These are phyloP conservation scores for Knoxdaviesia proteae DNA, from an alignment of 2,329 filamentous ascomycete species.

Conservation along the genomic window DNA sequence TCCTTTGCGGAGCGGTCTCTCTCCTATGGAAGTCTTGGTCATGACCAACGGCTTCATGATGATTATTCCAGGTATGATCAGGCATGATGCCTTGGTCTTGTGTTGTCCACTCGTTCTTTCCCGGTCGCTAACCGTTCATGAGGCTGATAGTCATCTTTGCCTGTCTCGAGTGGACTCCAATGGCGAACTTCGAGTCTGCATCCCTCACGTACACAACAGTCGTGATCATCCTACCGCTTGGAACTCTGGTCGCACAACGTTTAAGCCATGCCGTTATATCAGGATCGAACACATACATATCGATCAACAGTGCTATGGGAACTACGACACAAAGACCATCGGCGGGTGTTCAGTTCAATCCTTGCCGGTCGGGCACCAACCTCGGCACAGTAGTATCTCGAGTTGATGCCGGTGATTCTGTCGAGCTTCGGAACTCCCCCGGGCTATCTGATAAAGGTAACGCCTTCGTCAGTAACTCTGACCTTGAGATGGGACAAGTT, in stretches of 20 bases:
- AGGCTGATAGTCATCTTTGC: constrained; percentile 24
- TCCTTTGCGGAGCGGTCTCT: constrained; percentile 18
- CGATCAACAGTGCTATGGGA: no score
- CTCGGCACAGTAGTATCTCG: no score
- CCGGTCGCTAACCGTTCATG: not conserved
- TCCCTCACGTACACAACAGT: constrained; percentile 29
- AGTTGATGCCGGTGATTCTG: no score
- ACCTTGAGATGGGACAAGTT: no score
- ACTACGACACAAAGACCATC: no score
- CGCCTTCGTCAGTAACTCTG: no score
- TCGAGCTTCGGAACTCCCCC: no score
- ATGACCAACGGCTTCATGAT: constrained; percentile 35
- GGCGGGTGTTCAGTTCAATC: no score
- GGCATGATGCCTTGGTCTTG: not conserved
- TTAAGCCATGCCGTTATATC: no score
- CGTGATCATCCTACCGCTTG: constrained; percentile 28
- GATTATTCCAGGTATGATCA: constrained; percentile 27
- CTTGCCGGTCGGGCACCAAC: no score
- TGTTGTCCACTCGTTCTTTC: not conserved
- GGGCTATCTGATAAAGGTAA: no score
- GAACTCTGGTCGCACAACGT: constrained; percentile 29
- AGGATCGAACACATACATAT: no score
- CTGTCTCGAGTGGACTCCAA: constrained; percentile 21
- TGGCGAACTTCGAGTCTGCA: constrained; percentile 25
- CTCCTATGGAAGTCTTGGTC: constrained; percentile 30